phyloP scores from a whole-genome alignment of 257 asterid species.

The Echites panduratus region DNA sequence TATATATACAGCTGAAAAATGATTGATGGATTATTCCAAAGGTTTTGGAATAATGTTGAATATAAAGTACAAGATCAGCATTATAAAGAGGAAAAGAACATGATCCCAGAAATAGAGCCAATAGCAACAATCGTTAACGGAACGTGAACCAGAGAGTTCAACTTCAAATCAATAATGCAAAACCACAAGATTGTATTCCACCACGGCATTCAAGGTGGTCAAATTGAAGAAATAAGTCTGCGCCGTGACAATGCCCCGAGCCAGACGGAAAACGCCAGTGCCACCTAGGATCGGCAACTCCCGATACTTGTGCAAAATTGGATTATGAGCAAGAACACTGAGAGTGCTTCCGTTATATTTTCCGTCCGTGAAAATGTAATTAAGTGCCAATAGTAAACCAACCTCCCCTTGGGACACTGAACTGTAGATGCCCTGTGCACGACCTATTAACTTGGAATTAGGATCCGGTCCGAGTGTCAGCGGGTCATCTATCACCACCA shows the following conservation, averaged over 20 bases:
- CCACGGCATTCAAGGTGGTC: slow-evolving; percentile 24
- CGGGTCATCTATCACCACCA: slow-evolving; percentile 5
- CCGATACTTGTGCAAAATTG: slow-evolving; percentile 14
- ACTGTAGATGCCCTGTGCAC: background rate
- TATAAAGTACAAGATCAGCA: too few relatives aligned
- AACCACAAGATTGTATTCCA: slow-evolving; percentile 22
- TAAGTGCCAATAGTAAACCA: background rate
- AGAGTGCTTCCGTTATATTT: slow-evolving; percentile 5
- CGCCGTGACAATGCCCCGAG: slow-evolving; percentile 30
- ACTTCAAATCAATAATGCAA: slow-evolving; percentile 3
- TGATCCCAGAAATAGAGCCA: too few relatives aligned
- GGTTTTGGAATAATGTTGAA: too few relatives aligned
- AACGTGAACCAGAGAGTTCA: too few relatives aligned
- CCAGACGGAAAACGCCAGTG: slow-evolving; percentile 47
- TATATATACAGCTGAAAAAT: too few relatives aligned
- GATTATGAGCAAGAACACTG: background rate
- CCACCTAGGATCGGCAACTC: slow-evolving; percentile 56
- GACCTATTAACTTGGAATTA: background rate
- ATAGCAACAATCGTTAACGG: too few relatives aligned
- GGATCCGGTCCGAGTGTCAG: slow-evolving; percentile 3
- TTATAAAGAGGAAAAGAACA: too few relatives aligned
- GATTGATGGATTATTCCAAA: too few relatives aligned
- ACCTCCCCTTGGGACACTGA: background rate
- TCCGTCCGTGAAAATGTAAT: slow-evolving; percentile 1
- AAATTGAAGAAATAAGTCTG: slow-evolving; percentile 13